A percentile compares a stretch with the other conserved stretches of the same genome.
phyloP scores from a whole-genome alignment of 73 alveolate genomes.

The Diophrys sp. region DNA sequence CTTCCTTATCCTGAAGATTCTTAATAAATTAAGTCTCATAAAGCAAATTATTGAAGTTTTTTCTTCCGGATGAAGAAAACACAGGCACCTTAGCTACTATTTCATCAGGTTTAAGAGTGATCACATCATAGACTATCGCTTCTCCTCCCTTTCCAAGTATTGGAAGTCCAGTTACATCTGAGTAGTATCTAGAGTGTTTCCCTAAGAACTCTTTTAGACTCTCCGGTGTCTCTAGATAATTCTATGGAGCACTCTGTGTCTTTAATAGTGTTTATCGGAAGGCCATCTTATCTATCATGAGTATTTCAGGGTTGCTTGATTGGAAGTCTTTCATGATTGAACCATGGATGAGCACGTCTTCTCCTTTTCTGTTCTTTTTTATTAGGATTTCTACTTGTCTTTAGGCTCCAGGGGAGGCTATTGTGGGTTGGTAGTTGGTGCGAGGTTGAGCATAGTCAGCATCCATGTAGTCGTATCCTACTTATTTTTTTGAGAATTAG shows the following conservation, averaged over 20 bases:
- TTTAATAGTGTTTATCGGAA: not conserved
- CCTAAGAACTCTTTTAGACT: conserved; percentile 6
- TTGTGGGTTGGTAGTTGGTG: not conserved
- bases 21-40: conserved; percentile 26
- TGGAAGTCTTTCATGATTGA: not conserved
- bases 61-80: not conserved
- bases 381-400: not conserved
- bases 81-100: conserved; percentile 26
- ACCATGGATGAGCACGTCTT: conserved; percentile 1
- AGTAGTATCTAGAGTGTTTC: conserved; percentile 12
- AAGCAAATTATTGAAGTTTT: conserved; percentile 9
- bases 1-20: not conserved
- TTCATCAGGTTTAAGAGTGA: conserved; percentile 1
- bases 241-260: not conserved
- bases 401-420: not conserved
- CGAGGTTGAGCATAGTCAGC: not conserved
- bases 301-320: not conserved
- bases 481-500: too few species aligned
- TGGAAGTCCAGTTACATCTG: not conserved
- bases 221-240: not conserved
- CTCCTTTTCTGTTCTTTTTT: not conserved
- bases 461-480: not conserved
- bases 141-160: conserved; percentile 28
- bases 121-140: conserved; percentile 15
- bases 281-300: not conserved